These are phyloP conservation scores for Spatholobus suberectus DNA, from an alignment of 306 rosid species.

Conservation along the genomic window DNA sequence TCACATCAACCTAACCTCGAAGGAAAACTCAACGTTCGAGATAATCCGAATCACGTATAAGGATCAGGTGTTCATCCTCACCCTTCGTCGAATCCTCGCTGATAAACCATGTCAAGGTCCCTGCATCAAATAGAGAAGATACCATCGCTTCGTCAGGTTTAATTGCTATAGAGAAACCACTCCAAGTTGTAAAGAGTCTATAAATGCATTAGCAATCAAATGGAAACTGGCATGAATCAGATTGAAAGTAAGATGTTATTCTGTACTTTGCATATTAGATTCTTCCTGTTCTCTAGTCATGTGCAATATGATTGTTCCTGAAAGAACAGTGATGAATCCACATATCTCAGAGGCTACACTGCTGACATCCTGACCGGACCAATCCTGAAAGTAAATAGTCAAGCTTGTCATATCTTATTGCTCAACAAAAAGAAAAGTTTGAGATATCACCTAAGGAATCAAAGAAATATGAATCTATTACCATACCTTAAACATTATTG, in stretches of 20 bases:
- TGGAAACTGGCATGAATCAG: constrained; percentile 7
- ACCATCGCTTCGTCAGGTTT: constrained; percentile 14
- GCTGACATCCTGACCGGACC: constrained; percentile 85
- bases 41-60: constrained; percentile 62
- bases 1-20: constrained; percentile 3
- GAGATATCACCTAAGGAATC: constrained; percentile 17
- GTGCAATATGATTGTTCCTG: constrained; percentile 91
- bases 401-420: neutral
- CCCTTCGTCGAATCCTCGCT: constrained; percentile 67
- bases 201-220: constrained; percentile 27
- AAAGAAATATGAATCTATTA: constrained; percentile 19
- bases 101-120: constrained; percentile 65
- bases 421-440: constrained; percentile 24
- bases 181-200: neutral
- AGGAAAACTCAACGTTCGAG: constrained; percentile 50
- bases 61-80: constrained; percentile 76
- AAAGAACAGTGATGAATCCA: constrained; percentile 90
- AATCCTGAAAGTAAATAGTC: constrained; percentile 65
- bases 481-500: constrained; percentile 87
- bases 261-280: constrained; percentile 66
- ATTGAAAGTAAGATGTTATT: constrained; percentile 30
- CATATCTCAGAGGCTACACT: constrained; percentile 90
- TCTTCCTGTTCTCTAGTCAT: constrained; percentile 81
- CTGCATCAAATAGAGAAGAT: constrained; percentile 50
- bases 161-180: constrained; percentile 13